These are phyloP conservation scores for Phytophthora fragariae DNA, from an alignment of 352 stramenopile genomes.

Conservation along the genomic window DNA sequence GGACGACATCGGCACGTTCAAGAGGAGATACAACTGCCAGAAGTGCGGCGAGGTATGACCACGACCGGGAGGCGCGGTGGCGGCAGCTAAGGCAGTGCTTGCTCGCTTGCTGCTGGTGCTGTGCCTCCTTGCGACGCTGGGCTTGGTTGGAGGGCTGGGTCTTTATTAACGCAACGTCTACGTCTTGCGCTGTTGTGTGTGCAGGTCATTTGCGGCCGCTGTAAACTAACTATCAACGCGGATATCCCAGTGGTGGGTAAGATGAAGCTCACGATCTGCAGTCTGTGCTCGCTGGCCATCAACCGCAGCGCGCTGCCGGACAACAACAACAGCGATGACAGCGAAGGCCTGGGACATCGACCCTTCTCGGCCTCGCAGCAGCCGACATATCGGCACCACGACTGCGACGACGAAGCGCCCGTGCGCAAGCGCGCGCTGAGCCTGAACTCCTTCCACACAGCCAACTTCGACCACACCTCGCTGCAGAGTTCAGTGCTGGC, in stretches of 20 bases:
- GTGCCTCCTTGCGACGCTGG: conserved; percentile 5
- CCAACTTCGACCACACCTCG: conserved; percentile 81
- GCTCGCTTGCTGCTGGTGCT: conserved; percentile 13
- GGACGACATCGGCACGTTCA: conserved; percentile 83
- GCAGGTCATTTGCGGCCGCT: conserved; percentile 74
- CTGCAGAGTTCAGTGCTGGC: conserved; percentile 53
- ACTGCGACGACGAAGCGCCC: conserved; percentile 40
- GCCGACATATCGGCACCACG: conserved; percentile 37
- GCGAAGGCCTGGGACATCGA: conserved; percentile 41
- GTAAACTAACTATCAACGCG: conserved; percentile 79
- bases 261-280: conserved; percentile 90
- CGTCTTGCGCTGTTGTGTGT: background rate
- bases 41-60: conserved; percentile 80
- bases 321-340: conserved; percentile 49
- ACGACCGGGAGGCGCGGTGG: background rate
- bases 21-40: conserved; percentile 85
- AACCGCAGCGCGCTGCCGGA: conserved; percentile 72
- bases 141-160: conserved; percentile 2
- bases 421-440: conserved; percentile 62
- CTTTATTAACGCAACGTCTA: conserved; percentile 24
- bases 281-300: conserved; percentile 76
- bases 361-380: conserved; percentile 57
- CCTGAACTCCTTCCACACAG: conserved; percentile 83
- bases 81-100: background rate
- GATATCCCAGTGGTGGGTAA: conserved; percentile 84